phyloP scores from a whole-genome alignment of 2,329 filamentous ascomycete genomes.

The Gliomastix tumulicola region DNA sequence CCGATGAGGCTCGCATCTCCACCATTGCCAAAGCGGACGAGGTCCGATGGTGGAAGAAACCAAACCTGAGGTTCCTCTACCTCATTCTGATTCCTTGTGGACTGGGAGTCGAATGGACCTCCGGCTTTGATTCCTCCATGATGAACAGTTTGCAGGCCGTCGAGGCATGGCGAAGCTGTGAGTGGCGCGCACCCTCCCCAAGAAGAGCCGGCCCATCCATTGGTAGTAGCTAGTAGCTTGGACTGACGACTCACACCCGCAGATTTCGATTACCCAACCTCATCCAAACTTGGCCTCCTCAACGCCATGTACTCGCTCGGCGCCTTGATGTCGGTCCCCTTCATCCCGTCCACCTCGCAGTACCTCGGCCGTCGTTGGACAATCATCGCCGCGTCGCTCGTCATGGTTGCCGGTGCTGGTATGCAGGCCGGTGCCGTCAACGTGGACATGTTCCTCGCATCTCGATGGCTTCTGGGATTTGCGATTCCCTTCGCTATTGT shows the following conservation, averaged over 20 bases:
- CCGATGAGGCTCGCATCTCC: conserved; percentile 22
- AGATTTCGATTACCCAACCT: conserved; percentile 32
- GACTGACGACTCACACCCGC: too few relatives aligned
- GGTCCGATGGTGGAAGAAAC: conserved; percentile 30
- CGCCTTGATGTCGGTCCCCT: conserved; percentile 30
- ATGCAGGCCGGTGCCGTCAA: conserved; percentile 11
- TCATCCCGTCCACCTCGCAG: conserved; percentile 28
- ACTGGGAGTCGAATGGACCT: conserved; percentile 35
- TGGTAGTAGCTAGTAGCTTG: too few relatives aligned
- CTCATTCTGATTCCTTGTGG: conserved; percentile 29
- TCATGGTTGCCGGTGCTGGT: conserved; percentile 8
- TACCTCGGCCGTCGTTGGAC: conserved; percentile 27
- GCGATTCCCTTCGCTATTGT: conserved; percentile 24
- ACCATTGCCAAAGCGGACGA: conserved; percentile 24
- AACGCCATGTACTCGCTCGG: conserved; percentile 35
- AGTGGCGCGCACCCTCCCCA: too few relatives aligned
- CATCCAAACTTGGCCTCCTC: conserved; percentile 28
- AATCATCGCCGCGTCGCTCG: conserved; percentile 21
- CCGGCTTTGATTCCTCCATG: conserved; percentile 33
- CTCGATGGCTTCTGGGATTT: conserved; percentile 22
- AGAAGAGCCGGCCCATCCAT: too few relatives aligned
- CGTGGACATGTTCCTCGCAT: conserved; percentile 21
- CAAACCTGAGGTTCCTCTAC: conserved; percentile 28
- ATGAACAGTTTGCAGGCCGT: conserved; percentile 35
- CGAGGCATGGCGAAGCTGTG: conserved; percentile 25